These are phyloP conservation scores for Trichoderma breve DNA, from an alignment of 2,329 filamentous ascomycete genomes.

Conservation along the genomic window DNA sequence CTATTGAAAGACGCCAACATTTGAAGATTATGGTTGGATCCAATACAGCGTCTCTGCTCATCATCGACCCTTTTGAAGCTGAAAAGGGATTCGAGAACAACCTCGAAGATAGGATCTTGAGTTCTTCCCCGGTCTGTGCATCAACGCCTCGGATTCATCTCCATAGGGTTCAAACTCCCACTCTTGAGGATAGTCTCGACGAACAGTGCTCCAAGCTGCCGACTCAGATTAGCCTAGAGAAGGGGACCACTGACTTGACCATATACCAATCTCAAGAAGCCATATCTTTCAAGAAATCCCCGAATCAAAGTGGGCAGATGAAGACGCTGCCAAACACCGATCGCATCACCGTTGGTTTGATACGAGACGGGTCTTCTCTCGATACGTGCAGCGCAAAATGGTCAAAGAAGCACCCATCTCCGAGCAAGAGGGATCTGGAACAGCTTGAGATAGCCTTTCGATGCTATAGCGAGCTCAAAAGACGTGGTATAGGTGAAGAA, in stretches of 20 bases:
- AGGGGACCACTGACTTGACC: conserved; percentile 4
- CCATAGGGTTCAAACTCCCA: conserved; percentile 22
- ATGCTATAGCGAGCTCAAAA: conserved; percentile 30
- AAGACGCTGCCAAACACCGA: background rate
- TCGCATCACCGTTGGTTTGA: background rate
- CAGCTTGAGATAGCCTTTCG: conserved; percentile 38
- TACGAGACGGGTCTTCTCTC: background rate
- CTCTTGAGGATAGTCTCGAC: background rate
- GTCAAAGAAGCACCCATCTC: conserved; percentile 46
- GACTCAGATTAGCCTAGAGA: conserved; percentile 8
- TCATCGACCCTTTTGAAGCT: conserved; percentile 33
- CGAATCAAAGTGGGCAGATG: background rate
- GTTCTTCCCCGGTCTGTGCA: conserved; percentile 35
- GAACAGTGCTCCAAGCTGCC: background rate
- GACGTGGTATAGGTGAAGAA: conserved; percentile 24
- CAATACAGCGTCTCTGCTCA: background rate
- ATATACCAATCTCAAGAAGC: conserved; percentile 15
- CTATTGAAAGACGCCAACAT: background rate
- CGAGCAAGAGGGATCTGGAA: conserved; percentile 42
- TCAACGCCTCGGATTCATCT: conserved; percentile 39
- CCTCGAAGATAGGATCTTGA: conserved; percentile 40
- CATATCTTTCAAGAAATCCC: background rate
- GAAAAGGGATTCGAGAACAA: conserved; percentile 40
- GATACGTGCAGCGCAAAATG: background rate
- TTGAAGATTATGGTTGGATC: background rate